phyloP scores from a whole-genome alignment of 1,139 yeast species.

The Suhomyces maxii region DNA sequence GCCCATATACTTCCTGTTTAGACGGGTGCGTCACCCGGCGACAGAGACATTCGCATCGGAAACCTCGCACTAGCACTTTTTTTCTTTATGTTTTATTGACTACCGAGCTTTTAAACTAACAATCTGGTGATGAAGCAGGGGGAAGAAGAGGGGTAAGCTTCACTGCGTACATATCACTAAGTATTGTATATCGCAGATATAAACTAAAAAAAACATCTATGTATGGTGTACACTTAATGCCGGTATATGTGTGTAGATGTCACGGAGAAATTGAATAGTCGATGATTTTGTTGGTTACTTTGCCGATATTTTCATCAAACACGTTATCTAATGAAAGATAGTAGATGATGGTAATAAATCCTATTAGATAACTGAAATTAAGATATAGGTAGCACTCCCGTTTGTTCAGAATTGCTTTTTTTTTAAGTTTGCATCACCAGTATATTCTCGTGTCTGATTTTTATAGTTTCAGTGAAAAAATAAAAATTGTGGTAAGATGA shows the following conservation, averaged over 20 bases:
- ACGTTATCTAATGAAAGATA: no score
- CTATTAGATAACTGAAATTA: background rate
- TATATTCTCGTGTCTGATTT: slow-evolving; percentile 5
- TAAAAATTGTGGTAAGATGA: background rate
- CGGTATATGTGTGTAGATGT: no score
- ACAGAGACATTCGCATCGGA: background rate
- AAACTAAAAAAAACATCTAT: no score
- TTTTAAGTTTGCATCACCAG: slow-evolving; percentile 1
- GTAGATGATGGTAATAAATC: background rate
- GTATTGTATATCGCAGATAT: background rate
- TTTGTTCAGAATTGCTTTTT: slow-evolving; percentile 6
- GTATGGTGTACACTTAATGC: no score
- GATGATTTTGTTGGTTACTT: no score
- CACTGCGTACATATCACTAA: background rate
- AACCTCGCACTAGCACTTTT: background rate
- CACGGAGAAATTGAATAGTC: no score
- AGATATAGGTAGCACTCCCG: background rate
- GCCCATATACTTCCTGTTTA: background rate
- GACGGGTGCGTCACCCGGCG: background rate
- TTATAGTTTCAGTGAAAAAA: background rate
- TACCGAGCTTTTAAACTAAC: background rate
- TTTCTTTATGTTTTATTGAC: background rate
- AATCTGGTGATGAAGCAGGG: background rate
- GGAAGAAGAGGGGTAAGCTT: background rate
- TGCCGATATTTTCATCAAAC: no score